Conservation (phyloP, 2,329 filamentous ascomycete genomes). For the Pyricularia sp. region DNA sequence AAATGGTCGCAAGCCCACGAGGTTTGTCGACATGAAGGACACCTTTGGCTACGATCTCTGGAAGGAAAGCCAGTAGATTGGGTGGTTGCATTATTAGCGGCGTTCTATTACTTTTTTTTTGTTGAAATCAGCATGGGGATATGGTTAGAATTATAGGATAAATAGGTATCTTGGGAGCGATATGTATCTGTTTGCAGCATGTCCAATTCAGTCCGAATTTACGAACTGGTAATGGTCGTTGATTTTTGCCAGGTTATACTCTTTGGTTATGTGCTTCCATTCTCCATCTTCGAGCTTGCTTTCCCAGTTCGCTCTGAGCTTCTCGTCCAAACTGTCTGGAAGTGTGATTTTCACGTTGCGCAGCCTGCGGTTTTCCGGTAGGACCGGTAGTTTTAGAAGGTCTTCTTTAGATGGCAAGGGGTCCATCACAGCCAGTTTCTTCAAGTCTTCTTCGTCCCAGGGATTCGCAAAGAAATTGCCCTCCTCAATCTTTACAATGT, state of each 20-base stretch:
- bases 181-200: not conserved
- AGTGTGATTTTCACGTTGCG: not conserved
- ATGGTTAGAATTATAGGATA: not conserved
- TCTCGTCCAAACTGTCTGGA: not conserved
- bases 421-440: not conserved
- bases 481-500: slow-evolving; percentile 7
- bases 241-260: not conserved
- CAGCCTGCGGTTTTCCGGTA: not conserved
- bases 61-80: slow-evolving; percentile 35
- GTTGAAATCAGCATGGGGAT: not conserved
- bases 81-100: not conserved
- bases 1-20: slow-evolving; percentile 49
- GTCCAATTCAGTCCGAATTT: not conserved
- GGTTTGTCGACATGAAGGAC: slow-evolving; percentile 77
- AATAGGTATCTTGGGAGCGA: not conserved
- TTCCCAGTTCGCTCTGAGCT: not conserved
- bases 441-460: not conserved
- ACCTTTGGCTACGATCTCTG: slow-evolving; percentile 67
- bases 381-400: not conserved
- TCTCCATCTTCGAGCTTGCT: not conserved
- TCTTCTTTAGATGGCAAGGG: not conserved
- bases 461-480: not conserved
- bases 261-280: not conserved
- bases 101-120: slow-evolving; percentile 11
- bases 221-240: not conserved